A percentile compares a stretch with the other conserved stretches of the same genome.
phyloP scores from a whole-genome alignment of 495 filamentous ascomycete genomes.

The Annulohypoxylon maeteangense region DNA sequence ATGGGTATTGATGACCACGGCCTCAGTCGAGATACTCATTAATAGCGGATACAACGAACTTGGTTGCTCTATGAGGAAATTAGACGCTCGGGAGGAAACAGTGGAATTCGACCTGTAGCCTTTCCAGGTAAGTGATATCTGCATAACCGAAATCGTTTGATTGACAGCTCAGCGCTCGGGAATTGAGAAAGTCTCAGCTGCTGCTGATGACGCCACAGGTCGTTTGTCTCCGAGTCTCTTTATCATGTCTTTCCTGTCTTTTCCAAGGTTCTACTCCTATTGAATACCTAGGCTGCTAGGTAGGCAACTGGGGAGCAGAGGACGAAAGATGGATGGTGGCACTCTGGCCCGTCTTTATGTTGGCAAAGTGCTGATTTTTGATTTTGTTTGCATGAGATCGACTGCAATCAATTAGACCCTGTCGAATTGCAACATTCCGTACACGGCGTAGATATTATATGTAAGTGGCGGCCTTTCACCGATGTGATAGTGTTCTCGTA shows the following conservation, averaged over 20 bases:
- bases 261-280: background rate
- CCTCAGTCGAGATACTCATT: background rate
- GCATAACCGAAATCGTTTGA: constrained; percentile 37
- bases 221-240: constrained; percentile 1
- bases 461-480: background rate
- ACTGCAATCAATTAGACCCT: constrained; percentile 24
- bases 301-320: background rate
- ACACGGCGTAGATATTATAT: constrained; percentile 6
- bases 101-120: constrained; percentile 12
- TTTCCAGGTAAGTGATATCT: constrained; percentile 26
- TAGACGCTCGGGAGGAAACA: constrained; percentile 13
- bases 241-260: background rate
- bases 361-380: background rate
- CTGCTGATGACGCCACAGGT: constrained; percentile 4
- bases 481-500: background rate
- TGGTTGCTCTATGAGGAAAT: background rate
- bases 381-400: constrained; percentile 8
- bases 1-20: background rate
- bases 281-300: background rate
- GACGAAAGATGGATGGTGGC: background rate
- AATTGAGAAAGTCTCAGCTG: constrained; percentile 18
- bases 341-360: background rate
- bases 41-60: too few species aligned
- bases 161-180: constrained; percentile 24
- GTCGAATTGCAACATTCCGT: constrained; percentile 18